A percentile compares a stretch with the other conserved stretches of the same genome.
Conservation (phyloP, 1,284 basidiomycete genomes). For the Mycena sp. region DNA sequence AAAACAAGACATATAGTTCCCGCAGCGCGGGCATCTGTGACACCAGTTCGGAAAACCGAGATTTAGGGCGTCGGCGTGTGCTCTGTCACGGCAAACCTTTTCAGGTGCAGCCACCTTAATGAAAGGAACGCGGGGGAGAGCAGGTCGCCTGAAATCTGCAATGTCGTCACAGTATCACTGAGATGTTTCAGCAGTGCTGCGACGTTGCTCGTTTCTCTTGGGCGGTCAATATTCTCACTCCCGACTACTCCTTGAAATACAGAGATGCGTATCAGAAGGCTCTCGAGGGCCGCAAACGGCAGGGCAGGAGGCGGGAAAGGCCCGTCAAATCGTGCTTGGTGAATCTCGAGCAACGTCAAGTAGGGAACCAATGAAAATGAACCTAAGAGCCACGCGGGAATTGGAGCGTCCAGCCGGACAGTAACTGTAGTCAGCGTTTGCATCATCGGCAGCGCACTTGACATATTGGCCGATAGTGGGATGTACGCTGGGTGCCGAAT, state of each 20-base stretch:
- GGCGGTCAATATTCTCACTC: background rate
- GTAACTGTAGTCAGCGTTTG: background rate
- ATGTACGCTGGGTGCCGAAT: background rate
- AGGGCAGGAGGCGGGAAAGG: background rate
- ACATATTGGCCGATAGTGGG: background rate
- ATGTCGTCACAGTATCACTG: background rate
- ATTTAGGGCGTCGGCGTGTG: conserved; percentile 12
- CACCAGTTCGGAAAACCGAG: background rate
- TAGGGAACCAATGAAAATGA: background rate
- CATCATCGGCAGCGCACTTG: background rate
- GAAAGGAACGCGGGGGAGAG: background rate
- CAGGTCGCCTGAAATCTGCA: conserved; percentile 3
- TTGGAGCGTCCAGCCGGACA: background rate
- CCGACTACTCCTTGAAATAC: background rate
- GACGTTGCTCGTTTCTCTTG: background rate
- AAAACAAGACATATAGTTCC: conserved; percentile 1
- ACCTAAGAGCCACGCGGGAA: background rate
- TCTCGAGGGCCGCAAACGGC: background rate
- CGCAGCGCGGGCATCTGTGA: conserved; percentile 7
- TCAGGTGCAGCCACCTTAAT: background rate
- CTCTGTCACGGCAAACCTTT: background rate
- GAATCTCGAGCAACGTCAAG: background rate
- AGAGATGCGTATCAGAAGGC: background rate
- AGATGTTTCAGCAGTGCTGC: background rate
- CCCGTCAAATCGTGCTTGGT: conserved; percentile 4